phyloP scores from a whole-genome alignment of 768 basidiomycete species.

The Mycena vitilis region DNA sequence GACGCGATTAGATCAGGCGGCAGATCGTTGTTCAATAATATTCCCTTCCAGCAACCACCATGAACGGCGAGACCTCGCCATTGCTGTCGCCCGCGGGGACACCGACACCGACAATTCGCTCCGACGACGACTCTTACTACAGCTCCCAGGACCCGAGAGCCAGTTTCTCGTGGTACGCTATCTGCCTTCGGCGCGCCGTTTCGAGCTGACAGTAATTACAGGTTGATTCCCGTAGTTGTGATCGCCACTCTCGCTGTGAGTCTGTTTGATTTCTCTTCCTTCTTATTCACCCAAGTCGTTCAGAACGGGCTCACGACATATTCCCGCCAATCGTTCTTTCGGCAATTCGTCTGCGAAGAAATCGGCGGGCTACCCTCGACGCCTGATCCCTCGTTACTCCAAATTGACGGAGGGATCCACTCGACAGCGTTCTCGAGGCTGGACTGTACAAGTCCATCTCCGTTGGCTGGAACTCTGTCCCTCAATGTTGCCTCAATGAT shows the following conservation, averaged over 20 bases:
- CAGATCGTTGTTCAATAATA: too few relatives aligned
- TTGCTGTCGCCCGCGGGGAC: constrained; percentile 20
- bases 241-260: constrained; percentile 27
- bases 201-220: constrained; percentile 4
- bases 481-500: constrained; percentile 27
- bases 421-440: constrained; percentile 11
- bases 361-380: constrained; percentile 17
- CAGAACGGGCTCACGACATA: constrained; percentile 17
- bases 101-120: constrained; percentile 22
- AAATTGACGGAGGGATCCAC: background rate
- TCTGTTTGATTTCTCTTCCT: background rate
- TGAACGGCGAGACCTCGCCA: constrained; percentile 31
- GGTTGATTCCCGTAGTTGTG: constrained; percentile 29
- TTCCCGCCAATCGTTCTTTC: constrained; percentile 29
- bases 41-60: background rate
- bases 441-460: constrained; percentile 23
- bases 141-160: constrained; percentile 28
- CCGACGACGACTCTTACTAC: constrained; percentile 24
- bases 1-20: background rate
- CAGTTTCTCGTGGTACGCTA: constrained; percentile 25
- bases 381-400: constrained; percentile 29
- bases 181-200: constrained; percentile 8
- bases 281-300: background rate
- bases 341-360: constrained; percentile 33
- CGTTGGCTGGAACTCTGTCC: constrained; percentile 14